Conservation (phyloP, 768 basidiomycete species). For the Dictyophora rubrovolvata region DNA sequence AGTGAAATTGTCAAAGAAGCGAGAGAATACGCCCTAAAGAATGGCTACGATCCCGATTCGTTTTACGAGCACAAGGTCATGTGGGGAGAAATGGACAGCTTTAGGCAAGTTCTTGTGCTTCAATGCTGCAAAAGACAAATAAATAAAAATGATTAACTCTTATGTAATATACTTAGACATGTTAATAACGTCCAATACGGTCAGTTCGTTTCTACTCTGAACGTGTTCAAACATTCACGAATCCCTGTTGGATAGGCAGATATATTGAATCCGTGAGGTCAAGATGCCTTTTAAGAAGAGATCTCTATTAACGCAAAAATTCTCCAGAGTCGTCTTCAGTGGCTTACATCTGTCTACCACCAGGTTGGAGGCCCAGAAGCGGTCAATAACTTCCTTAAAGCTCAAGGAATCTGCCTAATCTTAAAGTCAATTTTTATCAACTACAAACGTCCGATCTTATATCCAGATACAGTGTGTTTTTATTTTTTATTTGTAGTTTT, state of each 20-base stretch:
- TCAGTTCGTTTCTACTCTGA: slow-evolving; percentile 22
- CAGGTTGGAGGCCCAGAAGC: slow-evolving; percentile 49
- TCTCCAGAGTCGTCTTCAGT: slow-evolving; percentile 55
- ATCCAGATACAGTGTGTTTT: slow-evolving; percentile 57
- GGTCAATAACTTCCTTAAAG: slow-evolving; percentile 49
- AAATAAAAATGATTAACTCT: slow-evolving; percentile 1
- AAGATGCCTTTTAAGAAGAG: background rate
- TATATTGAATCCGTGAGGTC: slow-evolving; percentile 58
- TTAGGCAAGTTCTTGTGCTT: slow-evolving; percentile 45
- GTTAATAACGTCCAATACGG: slow-evolving; percentile 72
- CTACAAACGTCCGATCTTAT: slow-evolving; percentile 63
- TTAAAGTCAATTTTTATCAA: slow-evolving; percentile 60
- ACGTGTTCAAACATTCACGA: background rate
- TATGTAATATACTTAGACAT: slow-evolving; percentile 35
- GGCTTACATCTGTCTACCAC: slow-evolving; percentile 48
- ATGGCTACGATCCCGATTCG: slow-evolving; percentile 50
- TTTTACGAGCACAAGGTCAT: slow-evolving; percentile 71
- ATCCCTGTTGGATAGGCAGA: slow-evolving; percentile 32
- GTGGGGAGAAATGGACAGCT: slow-evolving; percentile 74
- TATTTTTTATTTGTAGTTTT: background rate
- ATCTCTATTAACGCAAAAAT: background rate
- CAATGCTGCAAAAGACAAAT: background rate
- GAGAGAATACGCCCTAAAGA: slow-evolving; percentile 28
- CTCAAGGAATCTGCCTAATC: slow-evolving; percentile 60
- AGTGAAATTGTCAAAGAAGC: slow-evolving; percentile 10